Base-by-base conservation (phyloP, 768 basidiomycete species). In the Nidularia pulvinata region DNA sequence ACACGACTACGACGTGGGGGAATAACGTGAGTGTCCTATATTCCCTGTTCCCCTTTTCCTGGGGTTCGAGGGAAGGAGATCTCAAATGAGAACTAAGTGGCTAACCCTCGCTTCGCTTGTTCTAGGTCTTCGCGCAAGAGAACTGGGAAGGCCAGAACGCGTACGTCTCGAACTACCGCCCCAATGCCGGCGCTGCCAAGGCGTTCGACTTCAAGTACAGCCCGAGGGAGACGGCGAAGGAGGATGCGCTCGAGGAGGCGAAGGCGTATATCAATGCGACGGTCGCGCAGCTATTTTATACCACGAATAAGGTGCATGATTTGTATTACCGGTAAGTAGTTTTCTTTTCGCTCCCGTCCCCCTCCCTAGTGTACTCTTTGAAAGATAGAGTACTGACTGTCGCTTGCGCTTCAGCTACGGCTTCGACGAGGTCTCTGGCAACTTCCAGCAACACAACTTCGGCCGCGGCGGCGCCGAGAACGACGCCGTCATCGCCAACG, bases 371-470 rank as follows among this genome's bases (percentile, higher is more conserved):
- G n/a, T n/a, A n/a, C n/a, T 46, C 22, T 14, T 9, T 46, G 9
- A 9, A 22, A 46, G 45, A 30, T 7, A 30, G 13, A 19, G 13
- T 22, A 46, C 45, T 46, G 45, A 22, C 14, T 46, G 13, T 9
- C 25, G 45, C 7, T 30, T 46, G n/a, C 25, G 45, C 25, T 30
- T 46, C 45, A 86, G 88, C 45, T 91, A 94, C 57, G 96, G 96
- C 16, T 99, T 99, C 69, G 90, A 91, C 64, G 95, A 98, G 69
- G 77, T 78, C 7, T 73, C 90, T 1, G 95, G 95, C 11, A 98
- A 99, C 80, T 99, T 98, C 88, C 96, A 99, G 71, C 93, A 95
- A 63, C 83, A 92, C 80, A 98, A 98, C 83, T 96, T 95, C 61
- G 95, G 86, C 1, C 85, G 86, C 39, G 96, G 95, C 30, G 96